These are phyloP conservation scores for Paxillus rubicundulus DNA, from an alignment of 768 basidiomycete genomes.

Conservation along the genomic window DNA sequence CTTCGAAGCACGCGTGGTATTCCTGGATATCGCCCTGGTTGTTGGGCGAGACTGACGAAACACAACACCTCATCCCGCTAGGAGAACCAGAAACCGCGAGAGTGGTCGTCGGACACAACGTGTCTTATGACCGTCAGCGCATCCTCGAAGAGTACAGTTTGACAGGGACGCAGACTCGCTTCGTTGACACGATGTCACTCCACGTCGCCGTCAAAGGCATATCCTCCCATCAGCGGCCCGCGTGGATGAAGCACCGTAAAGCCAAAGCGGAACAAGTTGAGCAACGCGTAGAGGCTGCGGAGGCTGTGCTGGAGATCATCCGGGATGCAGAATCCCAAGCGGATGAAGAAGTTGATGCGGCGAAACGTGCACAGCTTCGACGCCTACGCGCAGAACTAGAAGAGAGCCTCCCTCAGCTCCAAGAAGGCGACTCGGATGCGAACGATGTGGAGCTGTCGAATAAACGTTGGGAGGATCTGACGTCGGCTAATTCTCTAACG, in stretches of 20 bases:
- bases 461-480: slow-evolving; percentile 90
- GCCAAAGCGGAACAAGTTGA: slow-evolving; percentile 53
- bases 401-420: slow-evolving; percentile 39
- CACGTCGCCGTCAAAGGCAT: slow-evolving; percentile 94
- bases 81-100: slow-evolving; percentile 53
- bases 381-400: slow-evolving; percentile 37
- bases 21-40: slow-evolving; percentile 96
- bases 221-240: slow-evolving; percentile 90
- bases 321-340: slow-evolving; percentile 37
- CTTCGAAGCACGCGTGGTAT: slow-evolving; percentile 85
- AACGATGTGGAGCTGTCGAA: slow-evolving; percentile 42
- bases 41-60: slow-evolving; percentile 55
- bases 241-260: slow-evolving; percentile 87
- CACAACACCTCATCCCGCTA: slow-evolving; percentile 70
- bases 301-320: slow-evolving; percentile 55
- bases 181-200: slow-evolving; percentile 91
- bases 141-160: slow-evolving; percentile 81
- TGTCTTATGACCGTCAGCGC: slow-evolving; percentile 88
- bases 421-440: slow-evolving; percentile 36
- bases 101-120: slow-evolving; percentile 89
- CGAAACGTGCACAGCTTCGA: slow-evolving; percentile 38
- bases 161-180: slow-evolving; percentile 65
- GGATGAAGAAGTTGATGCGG: slow-evolving; percentile 39
- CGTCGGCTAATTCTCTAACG: slow-evolving; percentile 85
- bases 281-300: slow-evolving; percentile 60